Conservation (phyloP, 768 basidiomycete genomes). For the Suillus ampliporus region DNA sequence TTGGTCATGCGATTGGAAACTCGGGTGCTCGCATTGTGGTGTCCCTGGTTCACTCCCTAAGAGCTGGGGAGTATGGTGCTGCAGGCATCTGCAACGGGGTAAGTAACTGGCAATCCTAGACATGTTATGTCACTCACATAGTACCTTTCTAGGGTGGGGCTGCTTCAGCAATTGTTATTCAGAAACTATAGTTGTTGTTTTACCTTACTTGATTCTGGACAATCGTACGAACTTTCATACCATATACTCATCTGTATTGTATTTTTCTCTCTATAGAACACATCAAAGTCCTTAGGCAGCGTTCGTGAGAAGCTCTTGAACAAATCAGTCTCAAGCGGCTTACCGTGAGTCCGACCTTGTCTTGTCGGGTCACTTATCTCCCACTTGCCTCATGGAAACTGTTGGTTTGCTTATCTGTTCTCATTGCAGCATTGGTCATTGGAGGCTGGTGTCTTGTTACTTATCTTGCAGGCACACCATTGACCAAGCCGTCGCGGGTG, state of each 20-base stretch:
- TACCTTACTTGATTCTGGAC: slow-evolving; percentile 14
- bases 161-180: slow-evolving; percentile 88
- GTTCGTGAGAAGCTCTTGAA: slow-evolving; percentile 17
- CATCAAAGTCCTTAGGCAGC: slow-evolving; percentile 9
- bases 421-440: slow-evolving; percentile 1
- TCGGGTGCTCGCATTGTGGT: slow-evolving; percentile 95
- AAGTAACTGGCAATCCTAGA: slow-evolving; percentile 39
- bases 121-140: slow-evolving; percentile 21
- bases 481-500: slow-evolving; percentile 12
- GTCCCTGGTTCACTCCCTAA: slow-evolving; percentile 88
- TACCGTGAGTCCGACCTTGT: slow-evolving; percentile 2
- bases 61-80: slow-evolving; percentile 92
- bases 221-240: slow-evolving; percentile 23
- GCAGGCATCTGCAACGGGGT: slow-evolving; percentile 98
- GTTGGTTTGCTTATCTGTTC: slow-evolving; percentile 24
- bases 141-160: slow-evolving; percentile 74
- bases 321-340: not conserved
- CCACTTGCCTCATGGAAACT: slow-evolving; percentile 15
- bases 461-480: slow-evolving; percentile 16
- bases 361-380: slow-evolving; percentile 4
- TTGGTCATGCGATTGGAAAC: slow-evolving; percentile 96
- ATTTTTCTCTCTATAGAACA: slow-evolving; percentile 14
- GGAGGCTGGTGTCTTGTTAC: not conserved
- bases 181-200: slow-evolving; percentile 66
- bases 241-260: slow-evolving; percentile 18